These are phyloP conservation scores for Eucalyptus albens DNA, from an alignment of 345 rosid genomes.

Conservation along the genomic window DNA sequence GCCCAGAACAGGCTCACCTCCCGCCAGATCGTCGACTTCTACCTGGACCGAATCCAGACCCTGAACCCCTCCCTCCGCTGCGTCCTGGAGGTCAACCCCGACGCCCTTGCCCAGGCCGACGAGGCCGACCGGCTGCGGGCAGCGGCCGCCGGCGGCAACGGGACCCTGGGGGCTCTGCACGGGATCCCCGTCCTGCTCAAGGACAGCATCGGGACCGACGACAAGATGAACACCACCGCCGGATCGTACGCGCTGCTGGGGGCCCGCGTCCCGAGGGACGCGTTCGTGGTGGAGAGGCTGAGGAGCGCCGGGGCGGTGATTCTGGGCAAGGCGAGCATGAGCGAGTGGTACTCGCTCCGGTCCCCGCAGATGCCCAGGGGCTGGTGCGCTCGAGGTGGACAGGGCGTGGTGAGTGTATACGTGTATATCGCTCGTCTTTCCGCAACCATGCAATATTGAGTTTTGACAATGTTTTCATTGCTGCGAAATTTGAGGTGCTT, in stretches of 20 bases:
- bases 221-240: conserved; percentile 8
- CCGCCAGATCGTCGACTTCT: conserved; percentile 6
- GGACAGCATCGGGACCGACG: conserved; percentile 17
- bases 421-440: not conserved
- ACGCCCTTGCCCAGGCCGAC: conserved; percentile 9
- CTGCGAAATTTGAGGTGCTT: not conserved
- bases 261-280: conserved; percentile 13
- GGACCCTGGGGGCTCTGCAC: conserved; percentile 7
- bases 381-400: conserved; percentile 25
- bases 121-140: conserved; percentile 3
- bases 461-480: not conserved
- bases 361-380: conserved; percentile 8
- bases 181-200: conserved; percentile 33
- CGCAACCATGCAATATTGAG: not conserved
- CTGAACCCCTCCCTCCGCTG: conserved; percentile 11
- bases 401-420: conserved; percentile 5
- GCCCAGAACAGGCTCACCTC: conserved; percentile 4
- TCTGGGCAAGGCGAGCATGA: conserved; percentile 19
- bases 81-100: conserved; percentile 19
- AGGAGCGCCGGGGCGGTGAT: conserved; percentile 23
- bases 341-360: conserved; percentile 10
- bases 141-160: not conserved
- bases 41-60: conserved; percentile 2
- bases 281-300: conserved; percentile 19
- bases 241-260: conserved; percentile 29